Percentiles rank a stretch among this genome's conserved stretches.
phyloP scores from a whole-genome alignment of 2,329 filamentous ascomycete species.

The Chrysoporthe austroafricana region DNA sequence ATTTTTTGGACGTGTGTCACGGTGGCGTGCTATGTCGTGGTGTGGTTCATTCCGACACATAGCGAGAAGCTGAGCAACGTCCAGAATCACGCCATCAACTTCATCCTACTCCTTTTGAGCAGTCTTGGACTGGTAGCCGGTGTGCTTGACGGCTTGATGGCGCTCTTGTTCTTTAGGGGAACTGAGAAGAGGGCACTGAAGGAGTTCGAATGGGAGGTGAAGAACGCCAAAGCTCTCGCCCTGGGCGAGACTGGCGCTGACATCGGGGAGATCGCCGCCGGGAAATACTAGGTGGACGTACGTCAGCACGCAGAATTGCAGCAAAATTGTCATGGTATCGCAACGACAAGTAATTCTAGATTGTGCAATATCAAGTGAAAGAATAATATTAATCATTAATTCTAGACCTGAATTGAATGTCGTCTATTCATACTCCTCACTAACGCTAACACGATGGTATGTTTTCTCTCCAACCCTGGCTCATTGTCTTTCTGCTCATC shows the following conservation, averaged over 20 bases:
- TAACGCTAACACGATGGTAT: neutral
- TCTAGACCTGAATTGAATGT: conserved; percentile 25
- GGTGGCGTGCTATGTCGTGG: conserved; percentile 74
- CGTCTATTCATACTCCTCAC: conserved; percentile 26
- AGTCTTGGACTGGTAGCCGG: conserved; percentile 78
- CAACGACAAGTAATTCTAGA: no score
- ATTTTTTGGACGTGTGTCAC: conserved; percentile 66
- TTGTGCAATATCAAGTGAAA: neutral
- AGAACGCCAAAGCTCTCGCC: conserved; percentile 61
- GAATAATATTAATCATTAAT: conserved; percentile 26
- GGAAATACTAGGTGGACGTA: conserved; percentile 12
- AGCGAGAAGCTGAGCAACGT: conserved; percentile 3
- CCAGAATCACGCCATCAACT: conserved; percentile 50
- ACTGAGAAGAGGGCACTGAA: conserved; percentile 80
- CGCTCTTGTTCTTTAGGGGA: conserved; percentile 87
- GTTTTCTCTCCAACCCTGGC: neutral
- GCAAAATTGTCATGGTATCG: neutral
- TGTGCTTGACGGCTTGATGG: conserved; percentile 82
- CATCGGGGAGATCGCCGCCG: conserved; percentile 6
- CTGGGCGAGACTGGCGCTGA: conserved; percentile 5
- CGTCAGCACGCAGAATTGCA: neutral
- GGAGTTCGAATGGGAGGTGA: conserved; percentile 94
- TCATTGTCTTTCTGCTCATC: neutral
- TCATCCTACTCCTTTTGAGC: conserved; percentile 76
- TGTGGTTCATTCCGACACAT: conserved; percentile 78